Evolutionary conservation across 371 early-diverging fungal genomes (phyloP), one percentile per base, ranked within the genome.

Genomic region (Saksenaea oblongispora): DNA sequence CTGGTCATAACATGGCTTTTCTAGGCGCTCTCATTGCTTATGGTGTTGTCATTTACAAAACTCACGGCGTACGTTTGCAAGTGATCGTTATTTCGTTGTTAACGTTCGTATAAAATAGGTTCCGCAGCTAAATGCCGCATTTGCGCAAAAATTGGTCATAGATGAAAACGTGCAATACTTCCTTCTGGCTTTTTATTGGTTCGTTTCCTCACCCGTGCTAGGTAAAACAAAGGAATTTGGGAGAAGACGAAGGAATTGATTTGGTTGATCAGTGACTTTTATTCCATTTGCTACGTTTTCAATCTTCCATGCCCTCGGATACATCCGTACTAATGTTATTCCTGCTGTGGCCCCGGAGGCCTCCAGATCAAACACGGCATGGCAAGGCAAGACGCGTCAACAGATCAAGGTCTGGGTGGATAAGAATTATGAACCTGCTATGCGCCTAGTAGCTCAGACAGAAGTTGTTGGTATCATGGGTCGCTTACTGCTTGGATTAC

Each of bases 131-230:
- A 89, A 80, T 65, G 69, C 75, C 34, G 82, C 67, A 56, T 93
- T 88, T 78, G 69, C 86, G 55, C 89, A 90, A 61, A 82, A 86
- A 53, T 65, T 94, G 51, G 72, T 92, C 26, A 83, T 85, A 66
- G 95, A 96, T 71, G 96, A 96, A 73, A 95, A 95, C 73, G 85
- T 90, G 17, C 93, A 94, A 74, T 96, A 96, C 64, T 70, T 93
- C 17, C 59, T 93, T 41, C 83, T 95, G 67, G 92, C 95, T 4
- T 59, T 92, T 55, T 85, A 88, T 66, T 96, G 95, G 94, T 83
- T 83, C 65, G 71, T 84, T 34, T 82, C 85, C 22, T 80, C 78
- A 39, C 92, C 96, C 18, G 82, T 94, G 35, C 63, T 84, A 56
- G 89, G 93, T 93, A 80, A 68, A 72, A 55, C 26, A 55, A 5